phyloP scores from a whole-genome alignment of 1,284 basidiomycete genomes.

The Coniferiporia sulphurascens region DNA sequence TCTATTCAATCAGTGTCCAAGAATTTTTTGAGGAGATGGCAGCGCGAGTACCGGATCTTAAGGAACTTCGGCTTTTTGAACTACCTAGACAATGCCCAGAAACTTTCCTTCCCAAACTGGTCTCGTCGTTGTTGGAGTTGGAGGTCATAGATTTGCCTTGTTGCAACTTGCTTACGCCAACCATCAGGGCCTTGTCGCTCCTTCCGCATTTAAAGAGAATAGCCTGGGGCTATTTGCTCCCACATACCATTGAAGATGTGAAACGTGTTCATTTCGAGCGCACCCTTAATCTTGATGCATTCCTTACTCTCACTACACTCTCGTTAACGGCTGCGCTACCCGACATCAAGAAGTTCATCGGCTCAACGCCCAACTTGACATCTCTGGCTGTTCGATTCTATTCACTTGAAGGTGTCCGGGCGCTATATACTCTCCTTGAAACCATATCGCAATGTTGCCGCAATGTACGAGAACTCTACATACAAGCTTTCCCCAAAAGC shows the following conservation, averaged over 20 bases:
- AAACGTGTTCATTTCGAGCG: background rate
- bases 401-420: no score
- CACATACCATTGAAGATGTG: background rate
- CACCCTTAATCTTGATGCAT: background rate
- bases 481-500: no score
- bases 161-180: background rate
- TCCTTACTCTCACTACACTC: background rate
- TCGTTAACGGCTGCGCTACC: no score
- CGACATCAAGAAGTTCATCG: no score
- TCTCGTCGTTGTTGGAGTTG: background rate
- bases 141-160: background rate
- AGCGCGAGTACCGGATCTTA: background rate
- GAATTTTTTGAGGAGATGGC: background rate
- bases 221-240: background rate
- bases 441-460: no score
- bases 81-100: background rate
- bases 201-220: background rate
- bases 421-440: no score
- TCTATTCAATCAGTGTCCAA: no score
- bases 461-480: no score
- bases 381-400: no score
- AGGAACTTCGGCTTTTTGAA: background rate
- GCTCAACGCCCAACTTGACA: no score
- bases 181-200: background rate
- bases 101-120: background rate